Evolutionary conservation across 345 rosid species (phyloP).

Genomic region (Ceriops tagal): DNA sequence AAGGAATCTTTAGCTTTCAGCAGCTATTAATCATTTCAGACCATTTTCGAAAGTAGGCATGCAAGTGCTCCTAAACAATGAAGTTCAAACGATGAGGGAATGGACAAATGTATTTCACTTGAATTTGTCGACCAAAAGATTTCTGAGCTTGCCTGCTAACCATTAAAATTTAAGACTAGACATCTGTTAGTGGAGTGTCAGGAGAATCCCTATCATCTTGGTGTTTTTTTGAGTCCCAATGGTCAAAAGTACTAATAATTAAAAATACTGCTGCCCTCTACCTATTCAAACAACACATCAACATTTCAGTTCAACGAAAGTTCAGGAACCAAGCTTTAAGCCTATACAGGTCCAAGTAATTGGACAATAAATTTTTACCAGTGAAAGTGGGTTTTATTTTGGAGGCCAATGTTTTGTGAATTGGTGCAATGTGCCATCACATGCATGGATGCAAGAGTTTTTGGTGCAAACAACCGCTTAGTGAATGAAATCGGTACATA

Average conservation of each 20-base stretch:
- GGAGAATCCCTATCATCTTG: slow-evolving; percentile 23
- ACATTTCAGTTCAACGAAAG: slow-evolving; percentile 24
- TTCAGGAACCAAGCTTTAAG: slow-evolving; percentile 11
- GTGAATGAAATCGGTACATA: too few species aligned
- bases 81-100: slow-evolving; percentile 4
- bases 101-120: slow-evolving; percentile 27
- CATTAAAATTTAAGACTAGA: slow-evolving; percentile 15
- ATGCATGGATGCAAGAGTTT: too few species aligned
- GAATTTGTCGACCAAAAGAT: slow-evolving; percentile 20
- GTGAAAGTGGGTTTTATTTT: neutral
- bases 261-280: slow-evolving; percentile 13
- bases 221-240: slow-evolving; percentile 1
- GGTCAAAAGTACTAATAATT: slow-evolving; percentile 1
- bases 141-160: slow-evolving; percentile 18
- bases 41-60: slow-evolving; percentile 14
- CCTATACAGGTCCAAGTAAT: neutral
- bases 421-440: too few species aligned
- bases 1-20: slow-evolving; percentile 16
- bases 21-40: slow-evolving; percentile 17
- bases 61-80: slow-evolving; percentile 6
- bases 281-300: neutral
- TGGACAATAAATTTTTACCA: neutral
- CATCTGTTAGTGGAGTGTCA: slow-evolving; percentile 25
- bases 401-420: too few species aligned
- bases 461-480: too few species aligned